phyloP scores from a whole-genome alignment of 768 basidiomycete species.

The Epithele typhae region DNA sequence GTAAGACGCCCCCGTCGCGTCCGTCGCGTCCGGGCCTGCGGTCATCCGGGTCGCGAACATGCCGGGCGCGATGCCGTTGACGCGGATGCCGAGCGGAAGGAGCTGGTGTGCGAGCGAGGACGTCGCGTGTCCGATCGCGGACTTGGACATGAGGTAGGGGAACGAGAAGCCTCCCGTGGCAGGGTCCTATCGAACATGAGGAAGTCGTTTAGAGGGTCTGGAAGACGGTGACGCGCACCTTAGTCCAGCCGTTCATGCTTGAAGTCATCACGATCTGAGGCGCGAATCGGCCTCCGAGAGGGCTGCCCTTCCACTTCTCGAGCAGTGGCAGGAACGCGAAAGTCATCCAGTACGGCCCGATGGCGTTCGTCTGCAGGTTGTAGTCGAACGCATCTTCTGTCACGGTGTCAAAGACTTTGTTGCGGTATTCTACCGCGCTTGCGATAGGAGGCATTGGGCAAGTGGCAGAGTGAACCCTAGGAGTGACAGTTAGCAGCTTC shows the following conservation, averaged over 20 bases:
- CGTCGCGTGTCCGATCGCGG: conserved; percentile 44
- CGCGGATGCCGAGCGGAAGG: conserved; percentile 41
- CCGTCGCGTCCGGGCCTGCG: conserved; percentile 19
- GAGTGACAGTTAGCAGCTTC: neutral
- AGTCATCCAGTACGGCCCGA: conserved; percentile 50
- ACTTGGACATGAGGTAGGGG: conserved; percentile 46
- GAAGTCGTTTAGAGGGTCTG: neutral
- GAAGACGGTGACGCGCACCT: conserved; percentile 22
- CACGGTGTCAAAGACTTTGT: conserved; percentile 35
- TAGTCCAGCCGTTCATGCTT: conserved; percentile 51
- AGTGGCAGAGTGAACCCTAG: neutral
- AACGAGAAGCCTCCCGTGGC: conserved; percentile 35
- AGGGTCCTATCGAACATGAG: conserved; percentile 29
- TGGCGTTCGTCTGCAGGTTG: conserved; percentile 36
- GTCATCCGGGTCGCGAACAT: conserved; percentile 31
- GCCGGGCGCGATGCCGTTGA: conserved; percentile 44
- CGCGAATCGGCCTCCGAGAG: conserved; percentile 30
- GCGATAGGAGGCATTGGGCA: conserved; percentile 14
- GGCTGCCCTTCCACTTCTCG: conserved; percentile 39
- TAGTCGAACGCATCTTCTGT: conserved; percentile 35
- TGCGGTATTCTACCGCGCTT: conserved; percentile 35
- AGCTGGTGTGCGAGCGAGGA: conserved; percentile 43
- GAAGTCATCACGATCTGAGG: conserved; percentile 47
- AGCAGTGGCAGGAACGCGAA: conserved; percentile 53
- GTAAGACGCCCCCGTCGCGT: conserved; percentile 23